A percentile compares a stretch with the other conserved stretches of the same genome.
Evolutionary conservation across 2,329 filamentous ascomycete genomes (phyloP).

Genomic region (Ilyonectria destructans): DNA sequence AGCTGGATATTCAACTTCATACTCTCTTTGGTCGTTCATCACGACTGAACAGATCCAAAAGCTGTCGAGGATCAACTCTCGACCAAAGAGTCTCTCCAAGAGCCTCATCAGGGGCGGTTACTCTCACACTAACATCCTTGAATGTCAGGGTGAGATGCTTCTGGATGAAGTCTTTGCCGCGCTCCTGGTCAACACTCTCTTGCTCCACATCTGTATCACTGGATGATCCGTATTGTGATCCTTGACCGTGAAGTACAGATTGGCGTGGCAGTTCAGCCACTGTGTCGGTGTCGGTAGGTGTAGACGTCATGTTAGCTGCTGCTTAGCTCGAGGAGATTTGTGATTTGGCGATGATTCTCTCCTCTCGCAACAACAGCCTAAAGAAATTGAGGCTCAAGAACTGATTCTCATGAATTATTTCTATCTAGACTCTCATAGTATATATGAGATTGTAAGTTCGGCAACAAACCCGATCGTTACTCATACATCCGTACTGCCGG

Average conservation of each 20-base stretch:
- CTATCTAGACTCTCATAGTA: background rate
- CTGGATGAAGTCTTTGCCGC: conserved; percentile 39
- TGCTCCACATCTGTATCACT: conserved; percentile 42
- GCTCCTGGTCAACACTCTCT: conserved; percentile 33
- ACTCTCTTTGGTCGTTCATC: conserved; percentile 24
- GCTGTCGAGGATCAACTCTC: conserved; percentile 41
- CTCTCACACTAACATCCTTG: conserved; percentile 38
- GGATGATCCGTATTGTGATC: conserved; percentile 31
- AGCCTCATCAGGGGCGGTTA: conserved; percentile 40
- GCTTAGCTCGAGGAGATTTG: background rate
- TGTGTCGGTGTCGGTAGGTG: conserved; percentile 19
- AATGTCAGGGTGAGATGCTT: conserved; percentile 45
- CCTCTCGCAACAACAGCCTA: background rate
- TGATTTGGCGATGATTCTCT: background rate
- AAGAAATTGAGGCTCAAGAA: background rate
- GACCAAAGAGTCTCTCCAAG: conserved; percentile 46
- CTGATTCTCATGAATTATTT: conserved; percentile 17
- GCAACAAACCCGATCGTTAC: conserved; percentile 1
- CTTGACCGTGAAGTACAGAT: conserved; percentile 6
- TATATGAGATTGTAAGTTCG: conserved; percentile 19
- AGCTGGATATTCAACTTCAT: background rate
- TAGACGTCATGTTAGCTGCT: conserved; percentile 23
- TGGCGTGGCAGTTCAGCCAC: conserved; percentile 14
- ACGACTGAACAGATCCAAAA: conserved; percentile 25
- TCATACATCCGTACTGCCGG: conserved; percentile 31